phyloP scores from a whole-genome alignment of 345 rosid species.

The Moringa oleifera region DNA sequence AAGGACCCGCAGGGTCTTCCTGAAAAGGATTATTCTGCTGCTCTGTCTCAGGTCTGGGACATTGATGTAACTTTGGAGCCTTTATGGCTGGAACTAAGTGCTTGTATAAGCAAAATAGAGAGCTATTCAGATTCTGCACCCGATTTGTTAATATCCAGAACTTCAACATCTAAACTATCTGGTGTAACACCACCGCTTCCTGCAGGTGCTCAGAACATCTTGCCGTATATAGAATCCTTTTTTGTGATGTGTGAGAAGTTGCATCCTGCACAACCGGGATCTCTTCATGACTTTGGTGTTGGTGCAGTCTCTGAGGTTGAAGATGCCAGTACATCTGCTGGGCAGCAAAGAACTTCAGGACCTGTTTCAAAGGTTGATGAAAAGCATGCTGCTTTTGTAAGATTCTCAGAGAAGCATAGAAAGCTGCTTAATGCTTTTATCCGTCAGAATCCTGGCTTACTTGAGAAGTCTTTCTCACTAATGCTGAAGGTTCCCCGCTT shows the following conservation, averaged over 20 bases:
- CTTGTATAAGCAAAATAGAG: constrained; percentile 92
- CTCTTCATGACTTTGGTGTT: constrained; percentile 49
- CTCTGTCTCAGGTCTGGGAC: constrained; percentile 59
- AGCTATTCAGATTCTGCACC: constrained; percentile 62
- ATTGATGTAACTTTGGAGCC: constrained; percentile 83
- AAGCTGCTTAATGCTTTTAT: constrained; percentile 89
- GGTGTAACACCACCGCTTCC: constrained; percentile 78
- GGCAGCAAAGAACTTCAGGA: constrained; percentile 51
- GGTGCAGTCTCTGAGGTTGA: constrained; percentile 55
- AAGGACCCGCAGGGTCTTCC: constrained; percentile 44
- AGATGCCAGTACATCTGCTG: constrained; percentile 44
- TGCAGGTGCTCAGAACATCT: constrained; percentile 91
- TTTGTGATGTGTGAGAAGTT: constrained; percentile 86
- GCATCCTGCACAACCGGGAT: constrained; percentile 69
- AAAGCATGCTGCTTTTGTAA: constrained; percentile 68
- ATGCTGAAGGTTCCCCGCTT: constrained; percentile 93
- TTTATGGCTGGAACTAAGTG: constrained; percentile 81
- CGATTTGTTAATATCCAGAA: constrained; percentile 33
- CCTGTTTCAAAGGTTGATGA: constrained; percentile 63
- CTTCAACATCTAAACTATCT: constrained; percentile 47
- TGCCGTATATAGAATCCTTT: constrained; percentile 94
- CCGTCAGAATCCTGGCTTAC: constrained; percentile 87
- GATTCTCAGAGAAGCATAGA: constrained; percentile 90
- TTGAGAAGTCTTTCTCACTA: constrained; percentile 95
- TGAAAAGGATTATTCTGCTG: constrained; percentile 49